Base-by-base conservation (phyloP, 2,329 filamentous ascomycete genomes). In the Bipolaris sorokiniana region DNA sequence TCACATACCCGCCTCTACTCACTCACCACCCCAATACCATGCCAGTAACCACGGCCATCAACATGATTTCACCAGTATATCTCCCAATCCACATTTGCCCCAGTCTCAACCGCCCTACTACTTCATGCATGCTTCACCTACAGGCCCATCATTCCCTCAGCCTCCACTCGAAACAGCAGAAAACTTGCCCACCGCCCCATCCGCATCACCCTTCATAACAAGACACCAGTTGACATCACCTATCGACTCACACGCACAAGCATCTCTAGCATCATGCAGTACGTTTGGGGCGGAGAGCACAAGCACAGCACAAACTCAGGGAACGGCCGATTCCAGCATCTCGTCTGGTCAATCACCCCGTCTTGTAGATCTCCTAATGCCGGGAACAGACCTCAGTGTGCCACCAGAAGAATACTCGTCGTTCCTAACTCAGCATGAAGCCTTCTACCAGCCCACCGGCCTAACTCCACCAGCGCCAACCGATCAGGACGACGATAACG, bases 261-360 rank as follows among this genome's bases (percentile, higher is more conserved):
- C 75, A 59, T 69, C 68, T 11, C 61, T 70, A 15, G 67, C 73
- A 46, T 75, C 75, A 47, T 76, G 69, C 50, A 79, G 73, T 62
- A 63, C 74, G 48, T 79, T 77, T 53, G 77, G 78, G 60, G 55
- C 72, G 7, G 69, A 72, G 49, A 70, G 71, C 52, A 56, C 68
- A 16, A 63, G 64, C 53, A 65, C 70, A 40, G 52, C 61, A 36
- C 62, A 53, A 7, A 66, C 69, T 48, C 68, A 63, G 54, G 64
- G 63, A 13, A 73, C 71, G 45, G 69, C 71, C 46, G 63, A 72
- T 56, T 74, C 74, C 44, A 73, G 69, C 65, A 64, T 76, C 51
- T 73, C 74, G 50, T 79, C 80, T 37, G 79, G 79, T 18, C 78
- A 81, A 51, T 82, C 81, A 22, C 81, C 82, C 34, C 78, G 77